These are phyloP conservation scores for Cicer cuneatum DNA, from an alignment of 306 rosid species.

Conservation along the genomic window DNA sequence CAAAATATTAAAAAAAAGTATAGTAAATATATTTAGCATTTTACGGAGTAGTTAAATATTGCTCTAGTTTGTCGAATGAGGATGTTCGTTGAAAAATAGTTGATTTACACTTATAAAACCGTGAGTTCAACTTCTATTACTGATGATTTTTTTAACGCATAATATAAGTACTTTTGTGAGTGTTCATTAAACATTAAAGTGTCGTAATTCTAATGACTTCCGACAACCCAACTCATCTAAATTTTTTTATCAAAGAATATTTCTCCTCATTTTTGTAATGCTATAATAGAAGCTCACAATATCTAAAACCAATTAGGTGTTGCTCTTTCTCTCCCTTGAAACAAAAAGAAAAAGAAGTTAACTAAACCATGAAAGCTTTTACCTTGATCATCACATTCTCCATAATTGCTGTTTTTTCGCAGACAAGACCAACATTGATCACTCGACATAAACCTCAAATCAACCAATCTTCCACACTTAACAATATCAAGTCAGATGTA, in stretches of 20 bases:
- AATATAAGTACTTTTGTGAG: too few relatives aligned
- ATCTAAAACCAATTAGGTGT: not conserved
- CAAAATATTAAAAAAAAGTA: not conserved
- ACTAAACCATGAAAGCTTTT: conserved; percentile 25
- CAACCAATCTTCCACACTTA: conserved; percentile 50
- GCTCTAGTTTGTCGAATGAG: too few relatives aligned
- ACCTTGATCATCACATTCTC: conserved; percentile 15
- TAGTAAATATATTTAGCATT: not conserved
- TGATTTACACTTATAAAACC: too few relatives aligned
- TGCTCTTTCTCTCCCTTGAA: not conserved
- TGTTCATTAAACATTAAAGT: too few relatives aligned
- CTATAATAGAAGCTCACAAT: not conserved
- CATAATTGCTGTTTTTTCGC: conserved; percentile 36
- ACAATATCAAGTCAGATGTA: too few relatives aligned
- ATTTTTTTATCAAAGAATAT: not conserved
- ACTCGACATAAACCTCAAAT: conserved; percentile 56
- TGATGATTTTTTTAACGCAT: too few relatives aligned
- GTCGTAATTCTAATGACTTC: too few relatives aligned
- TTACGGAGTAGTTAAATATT: not conserved
- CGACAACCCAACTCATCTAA: too few relatives aligned
- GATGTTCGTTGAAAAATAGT: too few relatives aligned
- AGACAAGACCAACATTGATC: conserved; percentile 42
- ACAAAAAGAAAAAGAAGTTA: not conserved
- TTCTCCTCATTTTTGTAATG: not conserved
- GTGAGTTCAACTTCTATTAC: too few relatives aligned